Evolutionary conservation across 1,284 basidiomycete genomes (phyloP).

Genomic region (Hypsizygus ulmarius): DNA sequence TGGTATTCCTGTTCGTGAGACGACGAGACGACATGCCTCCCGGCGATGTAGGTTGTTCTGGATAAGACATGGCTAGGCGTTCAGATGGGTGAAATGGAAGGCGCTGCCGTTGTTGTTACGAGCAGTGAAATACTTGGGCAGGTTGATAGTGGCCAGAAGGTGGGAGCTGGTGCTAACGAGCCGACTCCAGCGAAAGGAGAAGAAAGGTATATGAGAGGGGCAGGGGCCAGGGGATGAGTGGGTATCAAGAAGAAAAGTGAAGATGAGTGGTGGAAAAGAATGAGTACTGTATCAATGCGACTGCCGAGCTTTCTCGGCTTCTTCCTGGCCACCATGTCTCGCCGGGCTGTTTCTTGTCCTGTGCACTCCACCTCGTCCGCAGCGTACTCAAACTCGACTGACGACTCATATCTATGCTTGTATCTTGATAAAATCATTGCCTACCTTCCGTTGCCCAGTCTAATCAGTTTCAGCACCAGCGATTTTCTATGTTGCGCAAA

Average conservation of each 20-base stretch:
- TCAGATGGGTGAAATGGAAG: slow-evolving; percentile 11
- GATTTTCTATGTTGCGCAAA: no score
- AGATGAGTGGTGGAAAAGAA: slow-evolving; percentile 13
- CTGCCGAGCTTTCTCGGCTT: slow-evolving; percentile 20
- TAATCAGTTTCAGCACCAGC: no score
- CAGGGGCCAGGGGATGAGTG: slow-evolving; percentile 16
- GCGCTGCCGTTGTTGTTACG: slow-evolving; percentile 18
- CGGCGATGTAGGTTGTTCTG: slow-evolving; percentile 61
- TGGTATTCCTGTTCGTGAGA: slow-evolving; percentile 88
- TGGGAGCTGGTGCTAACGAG: slow-evolving; percentile 17
- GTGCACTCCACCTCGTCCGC: neutral
- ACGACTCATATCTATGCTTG: neutral
- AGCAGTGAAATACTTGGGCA: slow-evolving; percentile 15
- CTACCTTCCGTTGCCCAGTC: no score
- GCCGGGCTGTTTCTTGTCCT: neutral
- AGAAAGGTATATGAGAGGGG: slow-evolving; percentile 21
- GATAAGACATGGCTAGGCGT: slow-evolving; percentile 57
- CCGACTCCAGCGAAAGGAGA: slow-evolving; percentile 34
- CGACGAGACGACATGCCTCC: slow-evolving; percentile 65
- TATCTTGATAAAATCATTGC: no score
- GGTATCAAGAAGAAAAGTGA: slow-evolving; percentile 24
- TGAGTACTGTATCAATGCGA: slow-evolving; percentile 15
- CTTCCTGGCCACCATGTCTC: slow-evolving; percentile 15
- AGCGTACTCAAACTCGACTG: neutral
- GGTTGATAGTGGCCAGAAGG: slow-evolving; percentile 13